These are phyloP conservation scores for Termitomyces sp. DNA, from an alignment of 768 basidiomycete genomes.

Conservation along the genomic window DNA sequence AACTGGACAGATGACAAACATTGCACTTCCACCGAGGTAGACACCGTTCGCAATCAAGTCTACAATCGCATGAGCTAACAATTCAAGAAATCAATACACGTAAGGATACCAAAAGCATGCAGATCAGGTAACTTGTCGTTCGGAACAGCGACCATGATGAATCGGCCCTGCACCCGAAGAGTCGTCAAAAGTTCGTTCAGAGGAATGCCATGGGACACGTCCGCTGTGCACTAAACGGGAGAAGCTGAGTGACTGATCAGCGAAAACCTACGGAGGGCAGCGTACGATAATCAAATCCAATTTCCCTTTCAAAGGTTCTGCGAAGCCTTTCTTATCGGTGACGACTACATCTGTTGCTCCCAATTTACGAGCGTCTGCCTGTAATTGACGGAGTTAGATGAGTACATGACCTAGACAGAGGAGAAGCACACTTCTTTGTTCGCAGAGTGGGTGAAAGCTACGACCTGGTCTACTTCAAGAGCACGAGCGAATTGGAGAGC, in stretches of 20 bases:
- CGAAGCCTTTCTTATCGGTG: conserved; percentile 39
- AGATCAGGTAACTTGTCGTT: conserved; percentile 40
- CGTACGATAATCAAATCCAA: conserved; percentile 48
- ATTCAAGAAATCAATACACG: not conserved
- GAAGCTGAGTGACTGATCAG: not conserved
- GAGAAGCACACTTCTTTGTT: conserved; percentile 31
- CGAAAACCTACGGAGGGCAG: not conserved
- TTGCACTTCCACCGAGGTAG: not conserved
- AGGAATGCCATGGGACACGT: conserved; percentile 24
- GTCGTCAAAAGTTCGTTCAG: conserved; percentile 32
- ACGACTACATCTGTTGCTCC: conserved; percentile 51
- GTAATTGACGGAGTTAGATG: not conserved
- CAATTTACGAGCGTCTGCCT: conserved; percentile 50
- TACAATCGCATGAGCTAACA: not conserved
- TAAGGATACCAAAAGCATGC: conserved; percentile 18
- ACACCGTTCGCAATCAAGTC: not conserved
- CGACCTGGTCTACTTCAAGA: conserved; percentile 48
- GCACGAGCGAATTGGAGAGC: conserved; percentile 36
- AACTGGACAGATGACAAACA: not conserved
- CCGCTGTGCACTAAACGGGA: conserved; percentile 21
- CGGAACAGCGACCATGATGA: conserved; percentile 55
- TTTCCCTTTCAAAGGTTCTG: conserved; percentile 28
- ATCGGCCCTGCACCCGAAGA: conserved; percentile 47
- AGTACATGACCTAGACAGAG: not conserved
- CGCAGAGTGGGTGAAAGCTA: conserved; percentile 51